Percentiles rank a stretch among this genome's conserved stretches.
phyloP scores from a whole-genome alignment of 2,329 filamentous ascomycete genomes.

The Mariannaea elegans region DNA sequence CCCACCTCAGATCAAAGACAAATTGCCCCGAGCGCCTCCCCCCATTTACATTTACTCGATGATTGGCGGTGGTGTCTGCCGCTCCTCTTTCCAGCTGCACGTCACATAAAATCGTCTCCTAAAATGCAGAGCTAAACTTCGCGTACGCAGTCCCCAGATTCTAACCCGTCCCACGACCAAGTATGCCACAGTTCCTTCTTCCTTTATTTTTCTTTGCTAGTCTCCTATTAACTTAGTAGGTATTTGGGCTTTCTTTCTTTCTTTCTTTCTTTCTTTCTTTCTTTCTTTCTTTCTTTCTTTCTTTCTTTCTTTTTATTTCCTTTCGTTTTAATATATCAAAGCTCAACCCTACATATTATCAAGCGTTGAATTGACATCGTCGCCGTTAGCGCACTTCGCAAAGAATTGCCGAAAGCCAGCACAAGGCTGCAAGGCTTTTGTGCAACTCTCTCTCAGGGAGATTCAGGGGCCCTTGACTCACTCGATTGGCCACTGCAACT shows the following conservation, averaged over 20 bases:
- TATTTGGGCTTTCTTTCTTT: background rate
- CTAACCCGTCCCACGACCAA: background rate
- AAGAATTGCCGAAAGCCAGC: background rate
- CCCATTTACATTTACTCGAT: constrained; percentile 13
- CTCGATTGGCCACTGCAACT: constrained; percentile 21
- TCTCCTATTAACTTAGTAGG: background rate
- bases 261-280: background rate
- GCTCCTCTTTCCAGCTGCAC: constrained; percentile 32
- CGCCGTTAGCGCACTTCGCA: background rate
- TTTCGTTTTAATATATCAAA: too few relatives aligned
- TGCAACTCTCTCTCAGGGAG: constrained; percentile 1
- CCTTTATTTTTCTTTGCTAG: background rate
- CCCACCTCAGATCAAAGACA: constrained; percentile 16
- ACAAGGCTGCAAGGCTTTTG: background rate
- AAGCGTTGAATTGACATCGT: constrained; percentile 6
- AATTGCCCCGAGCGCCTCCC: constrained; percentile 36
- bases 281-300: background rate
- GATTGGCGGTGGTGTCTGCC: constrained; percentile 33
- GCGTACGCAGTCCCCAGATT: constrained; percentile 18
- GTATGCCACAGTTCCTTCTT: constrained; percentile 2
- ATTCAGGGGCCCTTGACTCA: constrained; percentile 3
- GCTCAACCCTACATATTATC: background rate
- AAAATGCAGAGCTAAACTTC: constrained; percentile 20
- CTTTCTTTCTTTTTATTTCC: too few relatives aligned
- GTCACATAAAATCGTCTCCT: constrained; percentile 15